Conservation (phyloP, 148 eudicot species). For the Chenopodium formosanum region DNA sequence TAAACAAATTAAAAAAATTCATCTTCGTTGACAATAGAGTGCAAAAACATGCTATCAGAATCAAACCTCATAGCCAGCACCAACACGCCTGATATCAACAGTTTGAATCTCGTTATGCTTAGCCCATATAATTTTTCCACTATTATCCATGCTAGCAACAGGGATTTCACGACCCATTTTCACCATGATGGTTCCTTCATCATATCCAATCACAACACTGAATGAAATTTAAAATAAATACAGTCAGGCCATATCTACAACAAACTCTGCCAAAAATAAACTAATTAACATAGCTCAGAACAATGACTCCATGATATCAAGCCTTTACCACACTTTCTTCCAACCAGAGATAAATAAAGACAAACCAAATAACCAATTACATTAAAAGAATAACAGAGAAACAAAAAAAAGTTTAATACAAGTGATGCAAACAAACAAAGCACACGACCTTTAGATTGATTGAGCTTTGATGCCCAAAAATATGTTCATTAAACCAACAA, state of each 20-base stretch:
- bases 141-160: constrained; percentile 93
- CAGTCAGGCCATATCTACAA: neutral
- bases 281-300: neutral
- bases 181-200: constrained; percentile 91
- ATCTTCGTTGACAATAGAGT: neutral
- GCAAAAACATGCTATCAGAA: constrained; percentile 19
- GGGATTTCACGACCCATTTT: constrained; percentile 95
- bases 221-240: constrained; percentile 13
- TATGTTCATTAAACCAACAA: neutral
- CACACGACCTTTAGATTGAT: neutral
- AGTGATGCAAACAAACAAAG: neutral
- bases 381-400: neutral
- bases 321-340: neutral
- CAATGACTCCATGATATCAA: neutral
- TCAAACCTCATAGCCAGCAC: constrained; percentile 86
- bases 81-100: constrained; percentile 84
- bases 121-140: constrained; percentile 95
- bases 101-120: constrained; percentile 97
- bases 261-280: neutral
- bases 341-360: neutral
- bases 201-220: constrained; percentile 86
- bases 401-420: neutral
- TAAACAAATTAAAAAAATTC: neutral
- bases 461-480: neutral
- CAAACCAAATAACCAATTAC: neutral